Base-by-base conservation (phyloP, 2,329 filamentous ascomycete species). In the Aspergillus oerlinghausenensis region DNA sequence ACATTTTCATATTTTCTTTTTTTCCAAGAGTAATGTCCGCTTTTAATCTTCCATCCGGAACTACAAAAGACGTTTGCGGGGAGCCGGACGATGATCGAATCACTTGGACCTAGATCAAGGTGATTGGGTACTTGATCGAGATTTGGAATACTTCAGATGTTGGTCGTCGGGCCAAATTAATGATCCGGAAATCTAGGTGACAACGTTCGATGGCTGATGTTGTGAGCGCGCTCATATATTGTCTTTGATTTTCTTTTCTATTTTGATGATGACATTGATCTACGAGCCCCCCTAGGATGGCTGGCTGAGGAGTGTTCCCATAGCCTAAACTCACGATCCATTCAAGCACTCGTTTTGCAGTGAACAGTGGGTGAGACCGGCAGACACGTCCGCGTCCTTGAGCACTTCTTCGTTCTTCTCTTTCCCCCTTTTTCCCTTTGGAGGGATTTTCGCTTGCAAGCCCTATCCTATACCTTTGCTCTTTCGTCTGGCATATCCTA, bases 1-100 rank as follows among this genome's bases (percentile, higher is more conserved):
- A 79, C 74, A 77, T 66, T 76, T 73, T 47, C 43, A 25, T 23
- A 23, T 65, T 66, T 69, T 29, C 3, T 65, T 65, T 26, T 23
- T 26, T 26, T 26, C 25, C 65, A 63, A 56, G 63, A 60, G 52
- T 59, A 61, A 55, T 47, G 21, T 60, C 56, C 56, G 55, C 61
- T 53, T 60, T 57, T 51, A 63, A 63, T 63, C 61, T 63, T 57
- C 64, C 53, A 65, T 64, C 55, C 61, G 63, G 68, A 52, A 59
- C 51, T 54, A 38, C 56, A 43, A 57, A 55, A 54, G 50, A 59
- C 55, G 52, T 58, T 50, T 48, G 32, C 45, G 50, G 47, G 25
- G 28, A 48, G 43, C 19, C 14, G 43, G 43, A 47, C 43, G 21
- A 47, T 23, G 21, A 47, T 23, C 43, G 23, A 14, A 25, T 23